A percentile compares a stretch with the other conserved stretches of the same genome.
These are phyloP conservation scores for Voacanga thouarsii DNA, from an alignment of 257 asterid genomes.

Conservation along the genomic window DNA sequence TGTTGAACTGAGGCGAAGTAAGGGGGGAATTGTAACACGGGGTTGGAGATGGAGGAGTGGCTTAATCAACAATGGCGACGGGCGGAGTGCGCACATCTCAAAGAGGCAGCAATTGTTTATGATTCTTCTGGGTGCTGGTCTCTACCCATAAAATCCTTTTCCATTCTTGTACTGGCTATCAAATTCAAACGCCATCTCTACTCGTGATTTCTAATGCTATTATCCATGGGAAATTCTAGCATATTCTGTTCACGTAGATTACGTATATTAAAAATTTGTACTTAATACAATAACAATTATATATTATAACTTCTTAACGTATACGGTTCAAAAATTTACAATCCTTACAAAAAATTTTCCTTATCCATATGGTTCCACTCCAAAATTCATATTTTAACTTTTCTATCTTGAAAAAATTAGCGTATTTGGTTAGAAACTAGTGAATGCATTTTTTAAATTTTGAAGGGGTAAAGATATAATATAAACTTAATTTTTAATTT, in stretches of 20 bases:
- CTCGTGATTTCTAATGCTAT: not conserved
- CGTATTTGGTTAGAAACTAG: too few species aligned
- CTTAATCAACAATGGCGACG: constrained; percentile 30
- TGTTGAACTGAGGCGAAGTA: not conserved
- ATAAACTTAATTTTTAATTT: not conserved
- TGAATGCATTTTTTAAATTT: too few species aligned
- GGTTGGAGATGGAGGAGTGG: constrained; percentile 40
- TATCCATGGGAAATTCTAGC: too few species aligned
- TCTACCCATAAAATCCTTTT: not conserved
- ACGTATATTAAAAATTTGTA: too few species aligned
- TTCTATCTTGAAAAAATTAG: too few species aligned
- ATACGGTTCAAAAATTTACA: too few species aligned
- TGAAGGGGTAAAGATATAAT: too few species aligned
- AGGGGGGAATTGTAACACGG: constrained; percentile 15
- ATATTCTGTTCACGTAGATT: too few species aligned
- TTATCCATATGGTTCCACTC: not conserved
- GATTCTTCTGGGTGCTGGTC: not conserved
- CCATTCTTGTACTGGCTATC: too few species aligned
- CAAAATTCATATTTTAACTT: not conserved
- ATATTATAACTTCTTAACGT: too few species aligned
- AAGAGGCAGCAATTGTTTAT: not conserved
- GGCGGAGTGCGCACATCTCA: constrained; percentile 22
- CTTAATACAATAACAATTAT: too few species aligned
- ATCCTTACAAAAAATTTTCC: too few species aligned
- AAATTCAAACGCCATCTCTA: not conserved